These are phyloP conservation scores for Amylostereum areolatum DNA, from an alignment of 1,284 basidiomycete species.

Conservation along the genomic window DNA sequence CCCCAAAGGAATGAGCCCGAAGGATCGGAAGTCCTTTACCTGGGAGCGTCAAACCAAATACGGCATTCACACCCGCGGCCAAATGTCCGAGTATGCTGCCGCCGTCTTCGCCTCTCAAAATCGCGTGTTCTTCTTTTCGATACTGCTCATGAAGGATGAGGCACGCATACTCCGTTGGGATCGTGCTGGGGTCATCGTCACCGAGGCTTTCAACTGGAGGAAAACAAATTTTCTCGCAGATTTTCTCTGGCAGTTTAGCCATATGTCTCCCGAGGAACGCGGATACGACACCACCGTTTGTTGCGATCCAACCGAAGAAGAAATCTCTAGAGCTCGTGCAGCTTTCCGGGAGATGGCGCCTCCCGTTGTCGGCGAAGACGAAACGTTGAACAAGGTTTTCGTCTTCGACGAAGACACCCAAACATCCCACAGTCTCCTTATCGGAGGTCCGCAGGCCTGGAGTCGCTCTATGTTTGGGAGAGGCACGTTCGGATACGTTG, in stretches of 20 bases:
- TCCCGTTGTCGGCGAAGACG: background rate
- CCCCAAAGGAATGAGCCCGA: too few species aligned
- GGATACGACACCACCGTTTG: background rate
- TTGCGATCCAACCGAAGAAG: background rate
- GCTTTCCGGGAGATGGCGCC: background rate
- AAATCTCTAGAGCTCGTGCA: background rate
- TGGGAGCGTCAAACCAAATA: too few species aligned
- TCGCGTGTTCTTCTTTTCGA: conserved; percentile 1
- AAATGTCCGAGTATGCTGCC: too few species aligned
- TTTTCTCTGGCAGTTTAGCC: background rate
- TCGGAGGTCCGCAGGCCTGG: too few species aligned
- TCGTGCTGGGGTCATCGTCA: conserved; percentile 3
- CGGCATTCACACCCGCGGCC: too few species aligned
- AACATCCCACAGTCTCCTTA: background rate
- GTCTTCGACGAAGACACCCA: background rate
- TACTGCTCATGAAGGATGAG: background rate
- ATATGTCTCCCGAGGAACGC: background rate
- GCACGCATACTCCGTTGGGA: conserved; percentile 4
- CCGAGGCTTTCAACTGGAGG: background rate
- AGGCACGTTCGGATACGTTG: too few species aligned
- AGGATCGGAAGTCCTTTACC: too few species aligned
- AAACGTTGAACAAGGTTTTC: background rate
- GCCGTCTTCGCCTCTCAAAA: background rate
- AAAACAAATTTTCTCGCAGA: background rate
- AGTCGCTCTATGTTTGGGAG: too few species aligned